Percentiles rank a stretch among this genome's conserved stretches.
Evolutionary conservation across 2,329 filamentous ascomycete genomes (phyloP).

Genomic region (Podosphaera aphanis): DNA sequence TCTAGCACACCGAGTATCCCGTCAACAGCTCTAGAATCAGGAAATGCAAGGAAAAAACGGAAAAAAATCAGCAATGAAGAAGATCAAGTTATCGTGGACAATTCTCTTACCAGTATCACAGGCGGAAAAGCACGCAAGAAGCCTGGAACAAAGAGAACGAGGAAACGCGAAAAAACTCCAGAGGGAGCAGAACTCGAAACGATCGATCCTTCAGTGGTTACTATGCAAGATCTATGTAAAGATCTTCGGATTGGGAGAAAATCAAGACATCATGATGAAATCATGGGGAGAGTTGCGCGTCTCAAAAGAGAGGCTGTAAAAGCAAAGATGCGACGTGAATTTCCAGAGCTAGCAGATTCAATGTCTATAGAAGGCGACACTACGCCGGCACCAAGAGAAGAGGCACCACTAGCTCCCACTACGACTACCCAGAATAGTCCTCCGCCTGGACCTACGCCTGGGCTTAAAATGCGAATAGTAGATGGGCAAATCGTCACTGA

Average conservation of each 20-base stretch:
- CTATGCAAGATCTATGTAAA: conserved; percentile 49
- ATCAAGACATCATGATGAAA: conserved; percentile 49
- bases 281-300: conserved; percentile 36
- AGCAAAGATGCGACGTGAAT: conserved; percentile 12
- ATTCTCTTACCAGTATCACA: neutral
- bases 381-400: conserved; percentile 18
- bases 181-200: conserved; percentile 36
- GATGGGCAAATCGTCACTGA: conserved; percentile 47
- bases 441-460: conserved; percentile 1
- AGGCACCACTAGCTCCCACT: neutral
- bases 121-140: conserved; percentile 12
- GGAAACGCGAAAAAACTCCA: conserved; percentile 23
- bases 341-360: conserved; percentile 7
- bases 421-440: neutral
- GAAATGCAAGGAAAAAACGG: conserved; percentile 6
- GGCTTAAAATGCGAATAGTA: conserved; percentile 10
- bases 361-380: conserved; percentile 7
- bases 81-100: conserved; percentile 2
- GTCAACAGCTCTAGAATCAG: neutral
- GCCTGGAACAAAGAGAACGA: conserved; percentile 12
- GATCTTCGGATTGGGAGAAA: conserved; percentile 50
- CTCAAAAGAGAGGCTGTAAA: conserved; percentile 18
- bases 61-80: conserved; percentile 8
- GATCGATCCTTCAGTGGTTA: conserved; percentile 42
- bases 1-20: too few relatives aligned